Evolutionary conservation across 805 yeast genomes (phyloP), one percentile per base, ranked within the genome.

Genomic region (Suhomyces sp.): DNA sequence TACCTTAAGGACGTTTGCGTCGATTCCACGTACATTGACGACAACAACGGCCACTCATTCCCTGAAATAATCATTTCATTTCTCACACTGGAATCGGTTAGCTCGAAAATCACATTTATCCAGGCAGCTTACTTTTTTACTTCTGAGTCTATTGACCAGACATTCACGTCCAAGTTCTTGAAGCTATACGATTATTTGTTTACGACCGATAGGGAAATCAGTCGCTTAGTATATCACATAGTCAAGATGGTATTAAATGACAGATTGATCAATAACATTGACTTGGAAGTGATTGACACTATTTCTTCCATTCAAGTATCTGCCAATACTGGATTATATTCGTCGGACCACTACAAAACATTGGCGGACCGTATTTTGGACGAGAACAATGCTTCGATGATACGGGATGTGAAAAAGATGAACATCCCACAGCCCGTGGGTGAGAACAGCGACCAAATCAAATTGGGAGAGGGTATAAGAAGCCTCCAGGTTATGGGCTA

Each of bases 401-500:
- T 63, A 15, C 52, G 53, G 22, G 51, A 50, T 25, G 49, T 51
- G 12, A 20, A 40, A 20, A 31, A 43, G 44, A 35, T 46, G 19
- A 45, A 50, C 21, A 50, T 48, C 20, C 33, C 21, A 9, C 15
- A 13, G 19, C 40, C 49, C 3, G 45, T 52, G 47, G 45, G 52
- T 22, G 59, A 57, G 20, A 59, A 55, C 9, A 57, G 47, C 6
- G 53, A 55, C 20, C 58, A 52, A 39, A 50, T 40, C 4, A 22
- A 29, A 3, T 27, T 51, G n/a, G 56, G 47, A 10, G 46, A 22
- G 10, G 67, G 62, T 50, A 57, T 61, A 20, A 61, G 58, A 46
- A 53, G 49, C 24, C 46, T 68, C 21, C 71, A 65, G 48, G 66
- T 65, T 25, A 71, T 74, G 74, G 57, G 65, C 40, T 74, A 73